These are phyloP conservation scores for Septoria petroselini DNA, from an alignment of 2,329 filamentous ascomycete species.

Conservation along the genomic window DNA sequence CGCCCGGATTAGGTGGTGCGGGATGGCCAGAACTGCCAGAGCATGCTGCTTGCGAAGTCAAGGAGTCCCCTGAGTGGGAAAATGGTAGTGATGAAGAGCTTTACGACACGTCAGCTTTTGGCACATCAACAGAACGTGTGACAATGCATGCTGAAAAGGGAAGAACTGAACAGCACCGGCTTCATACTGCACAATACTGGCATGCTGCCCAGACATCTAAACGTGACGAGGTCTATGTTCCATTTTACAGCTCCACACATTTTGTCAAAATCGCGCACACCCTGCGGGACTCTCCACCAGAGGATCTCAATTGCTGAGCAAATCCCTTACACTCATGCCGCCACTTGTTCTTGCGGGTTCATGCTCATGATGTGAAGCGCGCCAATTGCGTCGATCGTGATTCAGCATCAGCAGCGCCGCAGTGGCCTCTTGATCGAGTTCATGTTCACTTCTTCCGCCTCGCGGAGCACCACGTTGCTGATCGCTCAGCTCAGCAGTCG, in stretches of 20 bases:
- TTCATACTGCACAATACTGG: neutral
- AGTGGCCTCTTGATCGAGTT: slow-evolving; percentile 69
- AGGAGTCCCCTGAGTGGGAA: too few species aligned
- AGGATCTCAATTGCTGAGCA: slow-evolving; percentile 39
- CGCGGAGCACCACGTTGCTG: slow-evolving; percentile 24
- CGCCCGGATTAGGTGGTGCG: too few species aligned
- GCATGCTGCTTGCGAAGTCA: too few species aligned
- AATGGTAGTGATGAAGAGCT: too few species aligned
- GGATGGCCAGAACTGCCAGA: too few species aligned
- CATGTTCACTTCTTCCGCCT: slow-evolving; percentile 29
- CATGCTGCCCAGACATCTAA: neutral
- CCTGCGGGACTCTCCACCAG: neutral
- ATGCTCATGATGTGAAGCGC: slow-evolving; percentile 23
- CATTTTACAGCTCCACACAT: too few species aligned
- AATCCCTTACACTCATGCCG: slow-evolving; percentile 48
- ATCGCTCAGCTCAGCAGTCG: slow-evolving; percentile 30
- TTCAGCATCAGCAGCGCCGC: slow-evolving; percentile 86
- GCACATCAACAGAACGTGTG: too few species aligned
- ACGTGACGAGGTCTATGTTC: too few species aligned
- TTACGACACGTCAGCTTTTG: too few species aligned
- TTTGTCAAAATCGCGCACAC: too few species aligned
- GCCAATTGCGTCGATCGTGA: slow-evolving; percentile 58
- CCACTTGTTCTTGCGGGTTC: slow-evolving; percentile 16
- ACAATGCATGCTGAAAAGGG: too few species aligned
- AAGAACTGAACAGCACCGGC: too few species aligned